phyloP scores from a whole-genome alignment of 2,329 filamentous ascomycete species.

The Fusarium penzigii region DNA sequence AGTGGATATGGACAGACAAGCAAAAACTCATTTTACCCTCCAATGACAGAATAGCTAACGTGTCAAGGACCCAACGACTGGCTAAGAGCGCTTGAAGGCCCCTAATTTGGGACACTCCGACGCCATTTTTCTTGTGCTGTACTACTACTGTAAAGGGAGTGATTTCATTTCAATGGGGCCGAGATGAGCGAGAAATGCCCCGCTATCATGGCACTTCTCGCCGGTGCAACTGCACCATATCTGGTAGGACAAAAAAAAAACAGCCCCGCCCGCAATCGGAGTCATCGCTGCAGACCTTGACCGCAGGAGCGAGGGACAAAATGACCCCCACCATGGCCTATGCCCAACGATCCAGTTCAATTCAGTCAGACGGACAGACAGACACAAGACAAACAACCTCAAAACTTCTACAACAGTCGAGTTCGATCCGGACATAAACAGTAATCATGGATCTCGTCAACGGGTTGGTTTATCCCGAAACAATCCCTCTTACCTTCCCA shows the following conservation, averaged over 20 bases:
- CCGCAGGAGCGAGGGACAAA: slow-evolving; percentile 21
- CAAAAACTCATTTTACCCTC: neutral
- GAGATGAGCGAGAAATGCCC: neutral
- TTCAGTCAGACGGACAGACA: too few relatives aligned
- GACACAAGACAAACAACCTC: slow-evolving; percentile 7
- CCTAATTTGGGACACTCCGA: neutral
- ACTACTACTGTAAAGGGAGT: too few relatives aligned
- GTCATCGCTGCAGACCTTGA: slow-evolving; percentile 17
- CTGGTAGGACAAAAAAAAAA: neutral
- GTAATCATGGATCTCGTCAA: slow-evolving; percentile 54
- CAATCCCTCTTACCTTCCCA: slow-evolving; percentile 1
- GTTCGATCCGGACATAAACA: slow-evolving; percentile 2
- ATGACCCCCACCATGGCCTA: slow-evolving; percentile 17
- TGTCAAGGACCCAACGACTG: neutral
- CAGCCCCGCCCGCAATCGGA: slow-evolving; percentile 31
- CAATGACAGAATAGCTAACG: neutral
- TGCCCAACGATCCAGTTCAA: neutral
- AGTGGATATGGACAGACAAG: neutral
- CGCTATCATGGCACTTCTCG: neutral
- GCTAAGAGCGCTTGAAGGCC: neutral
- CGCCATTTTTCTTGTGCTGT: too few relatives aligned
- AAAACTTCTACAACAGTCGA: neutral
- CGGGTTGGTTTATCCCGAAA: slow-evolving; percentile 42
- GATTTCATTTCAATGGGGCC: too few relatives aligned
- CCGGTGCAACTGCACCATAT: too few relatives aligned